These are phyloP conservation scores for Podila epigama DNA, from an alignment of 192 early-diverging fungal genomes.

Conservation along the genomic window DNA sequence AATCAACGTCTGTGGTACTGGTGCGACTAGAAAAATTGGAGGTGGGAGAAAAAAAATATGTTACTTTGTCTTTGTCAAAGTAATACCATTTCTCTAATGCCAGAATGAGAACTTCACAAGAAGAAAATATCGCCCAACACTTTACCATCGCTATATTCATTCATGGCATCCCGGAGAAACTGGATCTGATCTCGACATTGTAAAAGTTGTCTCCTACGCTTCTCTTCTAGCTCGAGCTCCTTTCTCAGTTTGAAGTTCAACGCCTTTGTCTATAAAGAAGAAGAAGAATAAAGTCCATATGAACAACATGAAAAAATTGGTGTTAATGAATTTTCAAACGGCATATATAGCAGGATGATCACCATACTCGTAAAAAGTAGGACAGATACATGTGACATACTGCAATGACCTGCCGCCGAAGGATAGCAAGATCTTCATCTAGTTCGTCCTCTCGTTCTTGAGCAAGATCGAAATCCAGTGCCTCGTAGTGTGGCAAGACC, in stretches of 20 bases:
- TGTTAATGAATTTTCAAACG: neutral
- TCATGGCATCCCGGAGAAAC: constrained; percentile 32
- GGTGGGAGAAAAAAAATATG: neutral
- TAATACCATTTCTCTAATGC: neutral
- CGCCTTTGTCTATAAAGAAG: constrained; percentile 40
- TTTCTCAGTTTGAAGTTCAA: constrained; percentile 49
- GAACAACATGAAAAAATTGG: neutral
- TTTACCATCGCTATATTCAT: constrained; percentile 32
- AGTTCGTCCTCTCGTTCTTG: constrained; percentile 38
- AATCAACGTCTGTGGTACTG: constrained; percentile 32
- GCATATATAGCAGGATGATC: neutral
- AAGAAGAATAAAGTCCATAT: neutral
- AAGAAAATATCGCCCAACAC: neutral
- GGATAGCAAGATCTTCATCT: constrained; percentile 48
- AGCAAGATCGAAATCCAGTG: constrained; percentile 37
- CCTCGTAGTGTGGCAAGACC: constrained; percentile 63
- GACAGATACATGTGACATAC: constrained; percentile 19
- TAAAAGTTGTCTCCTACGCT: constrained; percentile 11
- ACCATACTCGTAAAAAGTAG: neutral
- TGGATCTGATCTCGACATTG: constrained; percentile 39
- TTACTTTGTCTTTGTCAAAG: neutral
- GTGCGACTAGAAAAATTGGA: constrained; percentile 28
- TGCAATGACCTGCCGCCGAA: constrained; percentile 51
- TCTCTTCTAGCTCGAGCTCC: constrained; percentile 31
- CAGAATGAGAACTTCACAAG: neutral